These are phyloP conservation scores for Alternaria consortialis DNA, from an alignment of 2,329 filamentous ascomycete genomes.

Conservation along the genomic window DNA sequence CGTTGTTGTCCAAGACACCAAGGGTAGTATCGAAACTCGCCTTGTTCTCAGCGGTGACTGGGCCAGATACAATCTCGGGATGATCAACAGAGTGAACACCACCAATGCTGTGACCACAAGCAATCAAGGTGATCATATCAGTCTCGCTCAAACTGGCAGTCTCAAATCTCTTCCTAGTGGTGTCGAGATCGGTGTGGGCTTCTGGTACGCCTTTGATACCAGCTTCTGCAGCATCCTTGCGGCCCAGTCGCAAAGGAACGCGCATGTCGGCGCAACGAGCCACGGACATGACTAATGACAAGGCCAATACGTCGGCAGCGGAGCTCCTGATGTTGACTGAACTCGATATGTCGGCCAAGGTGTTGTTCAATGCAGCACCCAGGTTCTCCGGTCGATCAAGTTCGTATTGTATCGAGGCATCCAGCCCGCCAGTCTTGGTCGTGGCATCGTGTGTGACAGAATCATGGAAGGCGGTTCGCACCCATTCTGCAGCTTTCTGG, in stretches of 20 bases:
- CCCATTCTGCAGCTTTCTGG: conserved; percentile 40
- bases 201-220: conserved; percentile 45
- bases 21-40: conserved; percentile 38
- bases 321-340: conserved; percentile 31
- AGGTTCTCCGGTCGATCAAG: conserved; percentile 39
- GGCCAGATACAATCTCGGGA: conserved; percentile 42
- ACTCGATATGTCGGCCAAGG: conserved; percentile 38
- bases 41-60: conserved; percentile 31
- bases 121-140: conserved; percentile 41
- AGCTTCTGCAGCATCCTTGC: conserved; percentile 44
- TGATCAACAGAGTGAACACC: conserved; percentile 45
- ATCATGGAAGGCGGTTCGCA: conserved; percentile 50
- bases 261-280: conserved; percentile 40
- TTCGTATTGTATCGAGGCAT: conserved; percentile 49
- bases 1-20: conserved; percentile 36
- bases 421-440: conserved; percentile 44
- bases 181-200: conserved; percentile 42
- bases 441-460: conserved; percentile 41
- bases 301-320: conserved; percentile 46
- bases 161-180: conserved; percentile 40
- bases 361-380: conserved; percentile 46
- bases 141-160: conserved; percentile 41
- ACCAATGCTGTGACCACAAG: conserved; percentile 50
- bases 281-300: conserved; percentile 42
- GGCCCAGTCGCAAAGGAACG: conserved; percentile 43